phyloP scores from a whole-genome alignment of 2,329 filamentous ascomycete species.

The Aspergillus eucalypticola region DNA sequence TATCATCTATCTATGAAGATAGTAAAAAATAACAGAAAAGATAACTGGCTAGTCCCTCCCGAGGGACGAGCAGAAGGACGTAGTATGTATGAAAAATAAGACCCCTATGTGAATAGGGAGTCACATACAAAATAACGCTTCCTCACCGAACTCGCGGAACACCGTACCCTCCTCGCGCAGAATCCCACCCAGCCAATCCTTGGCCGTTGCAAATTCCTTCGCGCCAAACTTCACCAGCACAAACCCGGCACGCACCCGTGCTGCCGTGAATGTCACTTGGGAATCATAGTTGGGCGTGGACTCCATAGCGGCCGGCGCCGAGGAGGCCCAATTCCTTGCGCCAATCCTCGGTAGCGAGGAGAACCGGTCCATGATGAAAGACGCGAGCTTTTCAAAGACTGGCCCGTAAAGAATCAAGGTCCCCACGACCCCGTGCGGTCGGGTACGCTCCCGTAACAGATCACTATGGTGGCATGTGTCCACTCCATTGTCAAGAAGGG shows the following conservation, averaged over 20 bases:
- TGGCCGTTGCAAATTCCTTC: conserved; percentile 74
- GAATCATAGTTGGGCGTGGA: conserved; percentile 41
- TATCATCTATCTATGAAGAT: neutral
- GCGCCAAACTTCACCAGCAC: conserved; percentile 91
- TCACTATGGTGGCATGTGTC: conserved; percentile 23
- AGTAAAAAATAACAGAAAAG: neutral
- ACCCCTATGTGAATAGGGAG: neutral
- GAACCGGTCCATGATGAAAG: conserved; percentile 80
- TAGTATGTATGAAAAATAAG: neutral
- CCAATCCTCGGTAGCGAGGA: conserved; percentile 76
- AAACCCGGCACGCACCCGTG: conserved; percentile 71
- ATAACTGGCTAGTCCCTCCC: neutral
- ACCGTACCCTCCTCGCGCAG: conserved; percentile 73
- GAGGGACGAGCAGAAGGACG: neutral
- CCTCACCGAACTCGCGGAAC: conserved; percentile 70
- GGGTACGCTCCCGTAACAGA: conserved; percentile 61
- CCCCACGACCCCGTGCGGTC: conserved; percentile 74
- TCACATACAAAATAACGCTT: conserved; percentile 73
- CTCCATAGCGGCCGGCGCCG: conserved; percentile 25
- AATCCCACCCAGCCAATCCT: conserved; percentile 77
- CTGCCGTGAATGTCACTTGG: conserved; percentile 77
- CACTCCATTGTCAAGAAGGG: conserved; percentile 34
- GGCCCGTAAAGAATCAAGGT: conserved; percentile 81
- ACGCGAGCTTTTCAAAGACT: conserved; percentile 64
- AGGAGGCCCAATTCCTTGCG: conserved; percentile 66